Base-by-base conservation (phyloP, 768 basidiomycete genomes). In the Mycena albidolilacea region DNA sequence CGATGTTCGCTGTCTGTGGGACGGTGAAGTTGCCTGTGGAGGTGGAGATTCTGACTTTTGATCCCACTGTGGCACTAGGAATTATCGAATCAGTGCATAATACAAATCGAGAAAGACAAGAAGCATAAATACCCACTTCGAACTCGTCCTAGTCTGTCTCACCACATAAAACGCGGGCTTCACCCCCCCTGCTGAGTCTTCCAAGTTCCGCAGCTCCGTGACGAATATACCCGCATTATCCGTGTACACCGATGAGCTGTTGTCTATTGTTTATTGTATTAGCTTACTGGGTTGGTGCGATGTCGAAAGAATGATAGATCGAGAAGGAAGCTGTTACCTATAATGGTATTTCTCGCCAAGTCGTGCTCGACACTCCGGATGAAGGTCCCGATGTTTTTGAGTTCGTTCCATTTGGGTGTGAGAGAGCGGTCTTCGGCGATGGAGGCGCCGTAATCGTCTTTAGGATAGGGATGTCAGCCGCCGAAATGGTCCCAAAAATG, bases 1-100 rank as follows among this genome's bases (percentile, higher is more conserved):
- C 54, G 6, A 71, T 54, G 50, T 35, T 21, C 10, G 55, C 48
- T 41, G 70, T 71, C 30, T 71, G 64, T 43, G 70, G 70, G 46
- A 71, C 70, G 46, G 70, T 71, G 48, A 71, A 66, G 58, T 65
- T 71, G 64, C 70, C 70, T 35, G 38, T 58, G 23, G 70, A 71
- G 39, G 70, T 71, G 14, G 70, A 71, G 23, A 71, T 71, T 35
- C 59, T 17, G 48, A 71, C 48, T 61, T 71, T 71, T n/a, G 70
- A 12, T 41, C 59, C 64, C 14, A 71, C 58, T 39, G 70, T 71
- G 23, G 58, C 48, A 21, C 70, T 71, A 50, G 54, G 1, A 41
- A n/a, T 46, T 58, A 1, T 57, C 43, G 39, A 48, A 44, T 70
- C 63, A 64, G 37, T 48, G 10, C 38, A 64, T 9, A 15, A 38